Evolutionary conservation across 768 basidiomycete genomes (phyloP).

Genomic region (Melanogaster broomeanus): DNA sequence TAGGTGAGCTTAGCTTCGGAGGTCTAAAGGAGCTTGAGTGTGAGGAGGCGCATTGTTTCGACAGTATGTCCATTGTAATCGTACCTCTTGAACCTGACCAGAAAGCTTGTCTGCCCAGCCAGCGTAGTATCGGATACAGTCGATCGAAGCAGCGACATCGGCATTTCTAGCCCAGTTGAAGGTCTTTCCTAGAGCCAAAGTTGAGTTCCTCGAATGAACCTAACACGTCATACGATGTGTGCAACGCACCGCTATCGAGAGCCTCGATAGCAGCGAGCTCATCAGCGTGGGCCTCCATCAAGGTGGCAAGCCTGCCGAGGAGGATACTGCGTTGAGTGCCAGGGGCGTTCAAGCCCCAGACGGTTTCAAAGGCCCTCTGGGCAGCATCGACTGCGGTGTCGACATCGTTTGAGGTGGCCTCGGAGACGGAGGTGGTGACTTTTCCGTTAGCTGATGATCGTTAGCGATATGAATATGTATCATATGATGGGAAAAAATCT

Average conservation of each 20-base stretch:
- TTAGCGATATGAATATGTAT: conserved; percentile 6
- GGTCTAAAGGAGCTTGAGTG: conserved; percentile 22
- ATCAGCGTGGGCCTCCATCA: conserved; percentile 63
- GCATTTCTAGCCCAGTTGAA: conserved; percentile 46
- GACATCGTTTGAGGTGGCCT: conserved; percentile 69
- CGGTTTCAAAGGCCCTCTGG: conserved; percentile 56
- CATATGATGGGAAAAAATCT: neutral
- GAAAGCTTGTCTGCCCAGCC: conserved; percentile 89
- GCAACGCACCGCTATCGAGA: conserved; percentile 57
- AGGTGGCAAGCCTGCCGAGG: conserved; percentile 60
- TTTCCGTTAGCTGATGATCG: conserved; percentile 64
- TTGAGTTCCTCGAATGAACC: neutral
- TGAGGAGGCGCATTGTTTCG: neutral
- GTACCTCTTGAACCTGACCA: conserved; percentile 69
- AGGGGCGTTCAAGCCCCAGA: conserved; percentile 67
- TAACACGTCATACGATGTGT: neutral
- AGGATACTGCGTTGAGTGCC: conserved; percentile 55
- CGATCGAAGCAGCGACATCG: conserved; percentile 52
- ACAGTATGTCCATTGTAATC: neutral
- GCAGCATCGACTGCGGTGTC: conserved; percentile 74
- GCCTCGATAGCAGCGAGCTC: conserved; percentile 75
- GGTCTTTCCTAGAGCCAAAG: conserved; percentile 47
- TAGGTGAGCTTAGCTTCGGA: conserved; percentile 18
- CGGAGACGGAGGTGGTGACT: conserved; percentile 54
- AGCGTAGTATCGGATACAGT: conserved; percentile 73